Base-by-base conservation (phyloP, 2,329 filamentous ascomycete species). In the Epichloe gansuensis region DNA sequence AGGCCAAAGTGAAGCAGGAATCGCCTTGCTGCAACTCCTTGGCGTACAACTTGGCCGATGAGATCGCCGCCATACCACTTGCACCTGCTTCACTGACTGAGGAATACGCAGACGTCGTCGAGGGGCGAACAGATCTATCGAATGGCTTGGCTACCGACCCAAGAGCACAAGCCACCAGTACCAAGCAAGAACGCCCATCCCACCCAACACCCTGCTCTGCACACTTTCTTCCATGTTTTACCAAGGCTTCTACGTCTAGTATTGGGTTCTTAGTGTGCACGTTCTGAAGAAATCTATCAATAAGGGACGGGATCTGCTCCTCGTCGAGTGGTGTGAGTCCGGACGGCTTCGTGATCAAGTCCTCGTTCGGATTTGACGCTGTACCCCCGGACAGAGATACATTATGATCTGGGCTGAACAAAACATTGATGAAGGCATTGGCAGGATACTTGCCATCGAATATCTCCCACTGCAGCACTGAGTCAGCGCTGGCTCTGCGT, bases 261-360 rank as follows among this genome's bases (percentile, higher is more conserved):
- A 61, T 58, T 9, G 59, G 60, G 53, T 62, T 62, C 49, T 62
- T 61, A 6, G 58, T 60, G 45, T 62, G 58, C 8, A 61, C 57
- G 27, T 59, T 56, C 44, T 57, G 55, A 3, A 62, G 53, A 43
- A 60, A 62, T 11, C 56, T 54, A 27, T 61, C 58, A 23, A 61
- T 55, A 11, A 62, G 56, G 4, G 51, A 46, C 5, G 58, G 56
- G 2, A 60, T 59, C 15, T 54, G 55, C 46, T 61, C 60, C 27
- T 62, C 60, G 6, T 60, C 54, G 5, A 59, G 35, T 5, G 53
- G 55, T 2, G 42, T 51, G 5, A 59, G 50, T 6, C 53, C 47
- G 12, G 50, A 39, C 5, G 55, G 21, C 1, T 52, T 35, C 2
- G 52, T 50, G 27, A 57, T 48, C 3, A 56, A 23, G 36, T 52